Conservation (phyloP, 495 filamentous ascomycete genomes). For the Neurospora sp. region DNA sequence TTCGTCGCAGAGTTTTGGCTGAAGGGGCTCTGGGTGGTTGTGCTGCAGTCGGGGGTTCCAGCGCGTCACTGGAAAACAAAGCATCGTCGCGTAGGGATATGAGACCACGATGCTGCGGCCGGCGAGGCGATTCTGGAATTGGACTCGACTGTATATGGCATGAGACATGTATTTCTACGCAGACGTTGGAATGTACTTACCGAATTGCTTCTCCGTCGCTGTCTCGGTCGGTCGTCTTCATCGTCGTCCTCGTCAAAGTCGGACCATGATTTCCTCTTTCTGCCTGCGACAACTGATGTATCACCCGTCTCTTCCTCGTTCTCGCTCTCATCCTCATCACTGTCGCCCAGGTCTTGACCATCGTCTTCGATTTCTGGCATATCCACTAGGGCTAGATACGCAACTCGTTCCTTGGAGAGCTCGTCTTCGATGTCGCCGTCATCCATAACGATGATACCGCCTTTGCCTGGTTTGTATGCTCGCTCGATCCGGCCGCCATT, state of each 20-base stretch:
- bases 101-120: constrained; percentile 39
- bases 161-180: constrained; percentile 13
- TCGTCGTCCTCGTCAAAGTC: constrained; percentile 62
- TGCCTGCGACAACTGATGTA: constrained; percentile 23
- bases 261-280: constrained; percentile 82
- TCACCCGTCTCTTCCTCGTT: constrained; percentile 17
- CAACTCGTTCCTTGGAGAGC: constrained; percentile 59
- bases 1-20: constrained; percentile 55
- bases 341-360: constrained; percentile 45
- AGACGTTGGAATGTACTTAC: constrained; percentile 36
- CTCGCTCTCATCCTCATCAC: constrained; percentile 26
- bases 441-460: constrained; percentile 85
- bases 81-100: constrained; percentile 35
- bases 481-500: constrained; percentile 56
- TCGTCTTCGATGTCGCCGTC: constrained; percentile 94
- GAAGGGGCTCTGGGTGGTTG: constrained; percentile 54
- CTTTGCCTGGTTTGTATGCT: constrained; percentile 63
- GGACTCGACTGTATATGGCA: constrained; percentile 42
- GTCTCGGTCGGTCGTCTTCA: constrained; percentile 58
- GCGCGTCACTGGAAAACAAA: constrained; percentile 27
- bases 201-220: constrained; percentile 78
- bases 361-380: constrained; percentile 86
- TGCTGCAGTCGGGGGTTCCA: constrained; percentile 43
- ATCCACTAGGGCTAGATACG: constrained; percentile 68
- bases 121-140: constrained; percentile 39